A percentile compares a stretch with the other conserved stretches of the same genome.
Evolutionary conservation across 2,329 filamentous ascomycete genomes (phyloP).

Genomic region (Cryphonectria carpinicola): DNA sequence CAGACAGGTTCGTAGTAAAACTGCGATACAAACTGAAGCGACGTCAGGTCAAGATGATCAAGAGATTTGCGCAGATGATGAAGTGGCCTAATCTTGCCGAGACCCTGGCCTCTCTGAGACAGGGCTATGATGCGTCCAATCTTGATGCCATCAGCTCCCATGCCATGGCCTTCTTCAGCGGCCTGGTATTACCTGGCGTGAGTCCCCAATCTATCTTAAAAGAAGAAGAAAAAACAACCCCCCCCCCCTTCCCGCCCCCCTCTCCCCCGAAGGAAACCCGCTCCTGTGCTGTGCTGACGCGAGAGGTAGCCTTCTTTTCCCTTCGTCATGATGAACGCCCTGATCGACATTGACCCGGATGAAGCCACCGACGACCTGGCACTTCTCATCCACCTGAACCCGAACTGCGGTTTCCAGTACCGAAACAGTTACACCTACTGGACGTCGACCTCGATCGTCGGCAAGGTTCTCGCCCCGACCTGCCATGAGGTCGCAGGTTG

Average conservation of each 20-base stretch:
- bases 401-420: constrained; percentile 76
- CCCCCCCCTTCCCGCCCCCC: too few species aligned
- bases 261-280: too few species aligned
- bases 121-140: constrained; percentile 60
- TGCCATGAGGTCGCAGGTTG: constrained; percentile 73
- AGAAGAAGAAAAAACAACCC: background rate
- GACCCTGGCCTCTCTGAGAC: constrained; percentile 64
- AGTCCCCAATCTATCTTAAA: constrained; percentile 37
- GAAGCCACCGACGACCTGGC: constrained; percentile 67
- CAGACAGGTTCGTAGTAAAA: constrained; percentile 47
- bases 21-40: constrained; percentile 68
- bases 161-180: constrained; percentile 77
- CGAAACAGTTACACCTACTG: constrained; percentile 76
- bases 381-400: constrained; percentile 69
- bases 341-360: constrained; percentile 76
- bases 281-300: constrained; percentile 2
- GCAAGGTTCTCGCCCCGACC: constrained; percentile 74
- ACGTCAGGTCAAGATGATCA: constrained; percentile 69
- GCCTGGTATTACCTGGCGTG: constrained; percentile 71
- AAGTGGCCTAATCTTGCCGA: constrained; percentile 77
- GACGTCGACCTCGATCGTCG: constrained; percentile 72
- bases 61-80: constrained; percentile 70
- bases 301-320: constrained; percentile 60
- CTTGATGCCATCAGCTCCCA: constrained; percentile 68
- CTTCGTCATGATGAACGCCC: constrained; percentile 77